A percentile compares a stretch with the other conserved stretches of the same genome.
Conservation (phyloP, 768 basidiomycete genomes). For the Lactifluus pinguis region DNA sequence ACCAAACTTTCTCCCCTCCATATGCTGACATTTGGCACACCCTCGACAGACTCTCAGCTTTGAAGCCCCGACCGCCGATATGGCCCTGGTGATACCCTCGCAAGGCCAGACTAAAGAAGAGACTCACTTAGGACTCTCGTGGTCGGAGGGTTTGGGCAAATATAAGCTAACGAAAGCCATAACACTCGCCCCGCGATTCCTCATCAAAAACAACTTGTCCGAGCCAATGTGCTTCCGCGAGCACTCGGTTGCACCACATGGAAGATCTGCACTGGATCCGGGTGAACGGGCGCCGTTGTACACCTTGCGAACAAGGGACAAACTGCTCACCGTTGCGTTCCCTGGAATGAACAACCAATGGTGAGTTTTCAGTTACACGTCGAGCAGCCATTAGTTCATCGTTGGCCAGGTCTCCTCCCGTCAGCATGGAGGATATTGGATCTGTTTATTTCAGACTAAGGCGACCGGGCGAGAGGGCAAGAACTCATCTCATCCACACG, state of each 20-base stretch:
- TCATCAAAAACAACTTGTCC: conserved; percentile 73
- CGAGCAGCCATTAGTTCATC: background rate
- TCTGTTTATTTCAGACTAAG: conserved; percentile 64
- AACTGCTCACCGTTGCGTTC: conserved; percentile 75
- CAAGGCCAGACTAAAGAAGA: conserved; percentile 53
- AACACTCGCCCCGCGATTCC: conserved; percentile 82
- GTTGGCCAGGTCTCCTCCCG: conserved; percentile 71
- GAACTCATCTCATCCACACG: conserved; percentile 52
- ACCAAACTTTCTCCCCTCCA: background rate
- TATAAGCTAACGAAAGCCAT: conserved; percentile 95
- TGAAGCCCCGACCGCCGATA: conserved; percentile 89
- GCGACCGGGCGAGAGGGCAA: conserved; percentile 30
- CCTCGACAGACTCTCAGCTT: conserved; percentile 62
- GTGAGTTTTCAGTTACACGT: conserved; percentile 26
- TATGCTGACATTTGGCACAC: background rate
- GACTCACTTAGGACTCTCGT: conserved; percentile 80
- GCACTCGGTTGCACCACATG: conserved; percentile 61
- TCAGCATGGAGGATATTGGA: conserved; percentile 90
- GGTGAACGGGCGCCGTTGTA: conserved; percentile 64
- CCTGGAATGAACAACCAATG: conserved; percentile 80
- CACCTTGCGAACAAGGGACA: conserved; percentile 56
- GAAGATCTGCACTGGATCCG: conserved; percentile 51
- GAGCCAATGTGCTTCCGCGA: conserved; percentile 75
- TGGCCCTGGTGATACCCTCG: conserved; percentile 64
- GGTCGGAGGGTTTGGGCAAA: conserved; percentile 91